Evolutionary conservation across 441 rosid species (phyloP).

Genomic region (Populus tomentosa): DNA sequence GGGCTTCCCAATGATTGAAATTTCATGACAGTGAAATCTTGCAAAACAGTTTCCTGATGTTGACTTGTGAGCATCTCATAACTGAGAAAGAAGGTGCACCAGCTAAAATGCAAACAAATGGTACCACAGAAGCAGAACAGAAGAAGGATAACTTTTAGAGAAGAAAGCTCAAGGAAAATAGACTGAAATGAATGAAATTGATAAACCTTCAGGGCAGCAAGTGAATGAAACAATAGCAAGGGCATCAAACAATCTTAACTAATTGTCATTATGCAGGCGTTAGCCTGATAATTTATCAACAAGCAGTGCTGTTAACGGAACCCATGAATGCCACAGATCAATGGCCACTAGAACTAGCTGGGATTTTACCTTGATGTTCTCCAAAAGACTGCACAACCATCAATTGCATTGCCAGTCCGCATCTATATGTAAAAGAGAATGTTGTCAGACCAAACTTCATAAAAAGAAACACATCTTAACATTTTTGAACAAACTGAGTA

Average conservation of each 20-base stretch:
- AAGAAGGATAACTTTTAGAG: not conserved
- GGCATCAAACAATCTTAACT: not conserved
- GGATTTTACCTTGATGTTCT: constrained; percentile 60
- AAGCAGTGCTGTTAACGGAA: constrained; percentile 7
- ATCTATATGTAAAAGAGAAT: constrained; percentile 43
- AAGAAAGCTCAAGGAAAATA: not conserved
- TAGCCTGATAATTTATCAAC: not conserved
- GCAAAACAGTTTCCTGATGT: not conserved
- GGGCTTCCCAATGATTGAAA: not conserved
- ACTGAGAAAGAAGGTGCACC: not conserved
- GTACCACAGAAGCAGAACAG: not conserved
- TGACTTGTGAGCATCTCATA: not conserved
- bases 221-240: not conserved
- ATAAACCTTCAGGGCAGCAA: not conserved
- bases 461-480: not conserved
- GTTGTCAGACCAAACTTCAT: not conserved
- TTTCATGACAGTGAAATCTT: not conserved
- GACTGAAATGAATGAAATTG: not conserved
- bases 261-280: not conserved
- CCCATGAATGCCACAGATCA: constrained; percentile 4
- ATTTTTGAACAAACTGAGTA: not conserved
- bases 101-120: not conserved
- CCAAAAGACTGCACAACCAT: constrained; percentile 99
- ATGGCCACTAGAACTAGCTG: constrained; percentile 1
- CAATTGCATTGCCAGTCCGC: constrained; percentile 91